Evolutionary conservation across 2,329 filamentous ascomycete genomes (phyloP).

Genomic region (Beauveria australis): DNA sequence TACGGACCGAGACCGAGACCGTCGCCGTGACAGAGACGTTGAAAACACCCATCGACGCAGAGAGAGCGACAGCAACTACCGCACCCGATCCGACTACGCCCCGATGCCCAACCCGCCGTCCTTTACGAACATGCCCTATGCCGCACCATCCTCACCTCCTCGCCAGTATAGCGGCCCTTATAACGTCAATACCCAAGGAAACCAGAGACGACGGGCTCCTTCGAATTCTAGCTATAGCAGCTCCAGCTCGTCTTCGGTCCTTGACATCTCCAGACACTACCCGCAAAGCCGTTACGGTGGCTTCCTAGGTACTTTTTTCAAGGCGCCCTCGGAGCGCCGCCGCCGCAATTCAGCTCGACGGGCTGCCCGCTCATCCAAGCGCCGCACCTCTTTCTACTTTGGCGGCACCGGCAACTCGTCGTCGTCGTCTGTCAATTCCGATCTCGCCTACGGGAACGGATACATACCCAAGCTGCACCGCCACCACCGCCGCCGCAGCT

Average conservation of each 20-base stretch:
- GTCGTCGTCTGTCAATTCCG: slow-evolving; percentile 58
- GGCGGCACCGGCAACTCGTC: slow-evolving; percentile 45
- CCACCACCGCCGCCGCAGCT: slow-evolving; percentile 17
- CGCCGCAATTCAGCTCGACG: slow-evolving; percentile 22
- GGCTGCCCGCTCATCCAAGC: slow-evolving; percentile 5
- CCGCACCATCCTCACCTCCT: background rate
- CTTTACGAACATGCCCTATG: background rate
- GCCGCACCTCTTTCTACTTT: slow-evolving; percentile 35
- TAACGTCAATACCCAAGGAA: background rate
- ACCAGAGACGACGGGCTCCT: slow-evolving; percentile 3
- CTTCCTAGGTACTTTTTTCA: slow-evolving; percentile 56
- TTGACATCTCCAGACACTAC: slow-evolving; percentile 56
- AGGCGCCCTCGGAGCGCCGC: slow-evolving; percentile 47
- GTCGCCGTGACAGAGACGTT: background rate
- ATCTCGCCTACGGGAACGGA: slow-evolving; percentile 59
- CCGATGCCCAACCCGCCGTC: slow-evolving; percentile 10
- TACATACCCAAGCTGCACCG: slow-evolving; percentile 37
- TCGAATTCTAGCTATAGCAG: slow-evolving; percentile 27
- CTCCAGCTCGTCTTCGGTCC: slow-evolving; percentile 49
- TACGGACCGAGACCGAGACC: background rate
- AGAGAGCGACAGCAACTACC: slow-evolving; percentile 2
- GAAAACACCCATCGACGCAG: background rate
- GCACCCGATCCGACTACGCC: background rate
- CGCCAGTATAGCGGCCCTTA: background rate
- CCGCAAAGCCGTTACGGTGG: slow-evolving; percentile 41